Evolutionary conservation across 2,329 filamentous ascomycete species (phyloP), one percentile per base, ranked within the genome.

Genomic region (Cladosporium cucumerinum): DNA sequence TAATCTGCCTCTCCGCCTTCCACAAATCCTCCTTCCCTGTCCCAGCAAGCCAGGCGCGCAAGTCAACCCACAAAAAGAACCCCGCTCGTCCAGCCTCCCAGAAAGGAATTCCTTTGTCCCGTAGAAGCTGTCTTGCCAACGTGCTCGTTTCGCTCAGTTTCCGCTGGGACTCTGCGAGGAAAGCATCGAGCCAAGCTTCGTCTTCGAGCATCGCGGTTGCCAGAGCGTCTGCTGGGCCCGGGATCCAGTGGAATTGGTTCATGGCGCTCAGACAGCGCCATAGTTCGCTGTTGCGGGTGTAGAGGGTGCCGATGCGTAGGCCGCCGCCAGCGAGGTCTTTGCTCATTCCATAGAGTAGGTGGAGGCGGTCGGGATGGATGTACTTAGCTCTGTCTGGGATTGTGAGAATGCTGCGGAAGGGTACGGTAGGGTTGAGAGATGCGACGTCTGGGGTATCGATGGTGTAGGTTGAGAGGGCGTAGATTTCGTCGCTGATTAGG

Each of bases 1-100:
- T 79, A 14, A 86, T 70, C 14, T 72, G 75, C 66, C 80, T 81
- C 68, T 85, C 82, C 0, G 75, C 70, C 57, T 79, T 77, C 54
- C 69, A 69, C 25, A n/a, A 16, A 39, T 74, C 74, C 21, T 64
- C 34, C 1, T 75, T 66, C 1, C 64, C 67, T 6, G 57, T 63
- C 14, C n/a, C 36, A 36, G 25, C n/a, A 39, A 85, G 70, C 64
- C 78, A 82, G 0, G 78, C 77, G 0, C 79, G 80, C 18, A 75
- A 67, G 65, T 82, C 77, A 14, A 80, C 70, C 73, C 80, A 82
- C 4, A 82, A 62, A 64, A 82, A 82, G 68, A 82, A 81, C 0
- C 79, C 81, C 14, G 80, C 80, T 66, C 81, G 81, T 23, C 73
- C 73, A 30, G 76, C 76, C 5, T 70, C 70, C 14, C 72, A 65